Base-by-base conservation (phyloP, 2,329 filamentous ascomycete genomes). In the Beauveria medogensis region DNA sequence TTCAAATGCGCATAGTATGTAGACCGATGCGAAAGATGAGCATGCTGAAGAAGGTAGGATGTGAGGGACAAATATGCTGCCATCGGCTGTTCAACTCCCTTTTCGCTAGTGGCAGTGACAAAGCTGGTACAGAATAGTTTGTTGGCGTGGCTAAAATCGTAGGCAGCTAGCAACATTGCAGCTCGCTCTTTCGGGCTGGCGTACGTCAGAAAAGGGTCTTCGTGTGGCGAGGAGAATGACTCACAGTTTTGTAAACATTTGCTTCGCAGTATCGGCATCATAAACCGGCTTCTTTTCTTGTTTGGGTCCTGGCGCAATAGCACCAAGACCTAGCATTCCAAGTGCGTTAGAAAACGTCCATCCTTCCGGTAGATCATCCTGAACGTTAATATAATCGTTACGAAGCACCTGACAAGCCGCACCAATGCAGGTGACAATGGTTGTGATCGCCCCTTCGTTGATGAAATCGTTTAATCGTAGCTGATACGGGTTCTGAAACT, bases 401-500 rank as follows among this genome's bases (percentile, higher is more conserved):
- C 92, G 82, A 57, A 92, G 73, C 6, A 75, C 77, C 55, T 81
- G 79, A 68, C 90, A 96, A 0, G 89, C 87, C 60, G 83, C 77
- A 2, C 92, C 91, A 24, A 96, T 83, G 61, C 88, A 89, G 55
- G 80, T 79, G 50, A 96, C 85, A 64, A 96, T 90, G 69, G 90
- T 91, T 63, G 88, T 83, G 68, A 97, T 97, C 2, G 89, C 88
- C 0, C 82, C 78, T 70, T 97, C 92, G 70, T 99, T 96, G 68
- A 97, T 91, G 73, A 97, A 97, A 72, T 97, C 92, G 68, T 93
- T 92, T 18, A 99, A 82, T 30, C 93, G 89, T 64, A 95, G 78
- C 68, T 94, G 89, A 69, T 99, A 99, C 0, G 93, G 93, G 67
- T 99, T 99, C 71, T 96, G 92, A 61, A 95, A 93, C 74, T 99